Base-by-base conservation (phyloP, 2,329 filamentous ascomycete species). In the Metarhizium sp. region DNA sequence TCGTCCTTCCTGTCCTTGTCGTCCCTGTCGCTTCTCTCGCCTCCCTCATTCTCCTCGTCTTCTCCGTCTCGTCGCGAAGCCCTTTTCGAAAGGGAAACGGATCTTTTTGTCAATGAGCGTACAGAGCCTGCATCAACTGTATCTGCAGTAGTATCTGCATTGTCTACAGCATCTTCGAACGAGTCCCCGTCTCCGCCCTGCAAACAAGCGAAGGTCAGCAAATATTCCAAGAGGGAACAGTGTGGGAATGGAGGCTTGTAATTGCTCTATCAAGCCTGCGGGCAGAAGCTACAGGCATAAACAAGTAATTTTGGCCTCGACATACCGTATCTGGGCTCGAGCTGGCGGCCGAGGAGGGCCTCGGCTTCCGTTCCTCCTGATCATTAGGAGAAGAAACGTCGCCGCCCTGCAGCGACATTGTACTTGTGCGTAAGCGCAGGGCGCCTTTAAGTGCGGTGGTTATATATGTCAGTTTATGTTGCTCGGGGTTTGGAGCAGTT, bases 121-220 rank as follows among this genome's bases (percentile, higher is more conserved):
- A 81, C 75, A 38, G 82, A 85, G 49, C 75, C 71, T 58, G 78
- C 81, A 70, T 89, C 87, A 61, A 82, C 74, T 54, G 88, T 90
- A 76, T 96, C 90, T 73, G 18, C 34, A 18, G 45, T 32, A 29
- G 25, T 45, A 45, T 54, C 54, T 46, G 51, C 71, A 57, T 78
- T 81, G 69, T 89, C 87, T 62, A 82, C 75, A 55, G 89, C 90
- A 76, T 96, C 90, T 73, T 95, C 90, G 66, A 95, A 95, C 16
- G 81, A 62, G 45, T 73, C 71, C 36, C 66, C 57, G 34, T 71
- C 71, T 40, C 61, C 60, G 43, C 57, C 56, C 69, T 73, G 55
- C 30, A 56, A 51, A 29, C 30, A 56, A 51, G 10, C 20, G 34
- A 55, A 58, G 51, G 61, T 63, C 56, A 61, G 56, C 55, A 54